Conservation (phyloP, 106 monocot species). For the Dendrobium officinale region DNA sequence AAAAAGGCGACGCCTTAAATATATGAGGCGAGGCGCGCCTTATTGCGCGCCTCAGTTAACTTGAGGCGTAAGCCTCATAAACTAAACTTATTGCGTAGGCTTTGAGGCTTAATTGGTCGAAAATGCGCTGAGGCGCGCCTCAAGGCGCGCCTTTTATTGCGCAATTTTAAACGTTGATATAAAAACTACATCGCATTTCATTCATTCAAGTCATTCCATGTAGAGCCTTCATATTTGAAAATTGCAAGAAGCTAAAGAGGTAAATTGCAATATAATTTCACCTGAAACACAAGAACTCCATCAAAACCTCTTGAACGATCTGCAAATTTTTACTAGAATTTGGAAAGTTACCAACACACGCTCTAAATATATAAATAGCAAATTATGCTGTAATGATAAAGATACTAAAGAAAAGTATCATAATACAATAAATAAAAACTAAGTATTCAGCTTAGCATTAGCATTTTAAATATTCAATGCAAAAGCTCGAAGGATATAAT, state of each 20-base stretch:
- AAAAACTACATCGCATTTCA: neutral
- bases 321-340: conserved; percentile 59
- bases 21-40: too few relatives aligned
- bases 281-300: conserved; percentile 99
- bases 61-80: too few relatives aligned
- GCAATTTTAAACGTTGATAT: too few relatives aligned
- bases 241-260: neutral
- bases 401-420: neutral
- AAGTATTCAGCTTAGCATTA: neutral
- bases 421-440: neutral
- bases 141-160: too few relatives aligned
- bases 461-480: neutral
- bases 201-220: neutral
- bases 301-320: conserved; percentile 80
- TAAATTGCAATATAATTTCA: conserved; percentile 11
- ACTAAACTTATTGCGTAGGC: too few relatives aligned
- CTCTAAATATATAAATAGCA: neutral
- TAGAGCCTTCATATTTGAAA: neutral
- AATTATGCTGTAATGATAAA: neutral
- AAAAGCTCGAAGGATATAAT: neutral
- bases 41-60: too few relatives aligned
- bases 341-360: conserved; percentile 6
- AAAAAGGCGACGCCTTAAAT: too few relatives aligned
- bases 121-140: too few relatives aligned
- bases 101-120: too few relatives aligned